Evolutionary conservation across 192 early-diverging fungal species (phyloP), one percentile per base, ranked within the genome.

Genomic region (Podochytrium sp.): DNA sequence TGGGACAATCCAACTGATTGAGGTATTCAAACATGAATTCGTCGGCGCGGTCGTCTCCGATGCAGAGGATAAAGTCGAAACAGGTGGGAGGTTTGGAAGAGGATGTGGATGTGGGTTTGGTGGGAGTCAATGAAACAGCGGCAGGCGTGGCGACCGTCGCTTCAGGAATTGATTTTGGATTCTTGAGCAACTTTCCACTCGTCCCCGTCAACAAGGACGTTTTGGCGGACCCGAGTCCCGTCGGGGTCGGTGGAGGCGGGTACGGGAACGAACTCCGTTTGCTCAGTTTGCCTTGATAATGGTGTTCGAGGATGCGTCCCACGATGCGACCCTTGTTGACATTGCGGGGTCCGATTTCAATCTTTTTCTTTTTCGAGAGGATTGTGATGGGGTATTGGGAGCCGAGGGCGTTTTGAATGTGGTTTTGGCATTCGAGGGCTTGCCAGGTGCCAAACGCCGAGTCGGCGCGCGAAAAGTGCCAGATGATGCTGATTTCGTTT

Each of bases 401-500:
- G 6, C 85, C 84, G 25, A 95, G 79, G 3, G 90, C 77, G 33
- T 90, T 87, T 72, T 90, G 85, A 61, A 95, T 91, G 65, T 95
- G 93, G 73, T 94, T 95, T 60, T 91, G 87, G 75, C 92, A 93
- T 75, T 94, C 93, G 29, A 90, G 87, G 14, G 92, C 92, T 72
- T 92, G 91, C 92, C 93, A 93, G 37, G 84, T 75, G 4, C 86
- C 88, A 68, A 91, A 92, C 39, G 49, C 75, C 41, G 80, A 75
- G 61, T 91, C 91, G 0, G 87, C 87, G 16, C 73, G 66, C 30
- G 83, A 80, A 69, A 89, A 92, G 61, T 92, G 90, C 91, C 92
- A 93, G 34, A 92, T 89, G 41, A 92, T 83, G 2, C 84, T 82
- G 5, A 88, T 71, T 42, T 92, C 89, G 78, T 92, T 92, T 30